Conservation (phyloP, 148 eudicot species). For the Persicaria tinctoria region DNA sequence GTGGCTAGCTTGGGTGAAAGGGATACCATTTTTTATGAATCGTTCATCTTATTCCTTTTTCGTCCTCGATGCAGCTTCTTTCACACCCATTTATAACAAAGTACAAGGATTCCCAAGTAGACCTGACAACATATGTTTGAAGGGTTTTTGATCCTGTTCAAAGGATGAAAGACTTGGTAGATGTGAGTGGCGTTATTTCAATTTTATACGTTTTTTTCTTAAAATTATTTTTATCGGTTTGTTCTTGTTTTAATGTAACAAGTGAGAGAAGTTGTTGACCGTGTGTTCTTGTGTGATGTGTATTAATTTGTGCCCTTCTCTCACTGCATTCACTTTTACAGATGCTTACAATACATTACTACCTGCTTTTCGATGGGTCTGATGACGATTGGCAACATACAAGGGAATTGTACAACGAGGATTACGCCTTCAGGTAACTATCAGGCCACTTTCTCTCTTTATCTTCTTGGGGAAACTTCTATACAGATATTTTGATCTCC, state of each 20-base stretch:
- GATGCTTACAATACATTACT: slow-evolving; percentile 90
- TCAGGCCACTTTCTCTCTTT: background rate
- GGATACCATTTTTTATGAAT: background rate
- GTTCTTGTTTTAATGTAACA: too few relatives aligned
- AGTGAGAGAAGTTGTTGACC: background rate
- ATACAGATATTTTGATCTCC: slow-evolving; percentile 12
- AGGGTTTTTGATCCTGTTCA: slow-evolving; percentile 76
- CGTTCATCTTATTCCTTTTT: slow-evolving; percentile 3
- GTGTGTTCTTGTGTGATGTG: background rate
- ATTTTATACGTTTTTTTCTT: background rate
- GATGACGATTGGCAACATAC: slow-evolving; percentile 79
- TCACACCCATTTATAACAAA: slow-evolving; percentile 71
- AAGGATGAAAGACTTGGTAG: slow-evolving; percentile 84
- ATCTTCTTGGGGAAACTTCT: background rate
- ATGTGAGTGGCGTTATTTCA: slow-evolving; percentile 41
- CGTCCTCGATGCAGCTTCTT: slow-evolving; percentile 63
- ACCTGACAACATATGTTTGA: slow-evolving; percentile 64
- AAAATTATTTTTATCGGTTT: too few relatives aligned
- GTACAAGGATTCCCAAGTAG: slow-evolving; percentile 51
- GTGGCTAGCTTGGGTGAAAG: background rate
- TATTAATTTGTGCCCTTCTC: slow-evolving; percentile 11
- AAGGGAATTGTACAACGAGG: slow-evolving; percentile 53
- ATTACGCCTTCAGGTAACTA: slow-evolving; percentile 60
- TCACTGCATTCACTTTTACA: slow-evolving; percentile 17
- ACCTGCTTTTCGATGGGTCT: slow-evolving; percentile 78